Percentiles rank a stretch among this genome's conserved stretches.
Conservation (phyloP, 2,329 filamentous ascomycete genomes). For the Aspergillus pseudoterreus region DNA sequence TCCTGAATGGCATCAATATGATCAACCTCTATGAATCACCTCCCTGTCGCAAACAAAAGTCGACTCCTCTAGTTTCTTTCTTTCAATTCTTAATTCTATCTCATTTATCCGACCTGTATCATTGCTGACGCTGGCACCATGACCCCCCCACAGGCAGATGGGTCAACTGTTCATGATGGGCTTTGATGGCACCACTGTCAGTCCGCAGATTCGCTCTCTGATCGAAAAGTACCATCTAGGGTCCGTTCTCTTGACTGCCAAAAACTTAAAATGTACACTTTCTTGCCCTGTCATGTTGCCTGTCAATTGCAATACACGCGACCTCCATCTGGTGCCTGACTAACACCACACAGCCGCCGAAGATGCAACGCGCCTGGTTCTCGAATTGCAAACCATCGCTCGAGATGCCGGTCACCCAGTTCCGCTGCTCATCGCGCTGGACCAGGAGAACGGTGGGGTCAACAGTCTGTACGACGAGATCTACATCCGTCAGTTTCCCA, state of each 20-base stretch:
- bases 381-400: slow-evolving; percentile 89
- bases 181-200: slow-evolving; percentile 62
- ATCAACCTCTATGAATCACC: no score
- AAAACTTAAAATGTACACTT: slow-evolving; percentile 61
- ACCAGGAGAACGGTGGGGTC: slow-evolving; percentile 97
- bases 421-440: slow-evolving; percentile 83
- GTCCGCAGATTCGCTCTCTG: slow-evolving; percentile 59
- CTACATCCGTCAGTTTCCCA: slow-evolving; percentile 93
- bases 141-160: slow-evolving; percentile 57
- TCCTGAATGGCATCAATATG: neutral
- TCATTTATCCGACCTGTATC: slow-evolving; percentile 3
- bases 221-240: slow-evolving; percentile 74
- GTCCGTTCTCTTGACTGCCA: slow-evolving; percentile 67
- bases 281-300: neutral
- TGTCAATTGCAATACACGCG: neutral
- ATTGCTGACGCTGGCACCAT: slow-evolving; percentile 58
- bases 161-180: slow-evolving; percentile 65
- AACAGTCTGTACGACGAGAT: slow-evolving; percentile 96
- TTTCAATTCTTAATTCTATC: neutral
- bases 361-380: slow-evolving; percentile 80
- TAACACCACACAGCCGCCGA: slow-evolving; percentile 66
- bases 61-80: neutral
- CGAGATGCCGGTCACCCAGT: slow-evolving; percentile 85
- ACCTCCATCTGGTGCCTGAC: slow-evolving; percentile 6
- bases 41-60: neutral